These are phyloP conservation scores for Candida mattraensis DNA, from an alignment of 805 yeast species.

Conservation along the genomic window DNA sequence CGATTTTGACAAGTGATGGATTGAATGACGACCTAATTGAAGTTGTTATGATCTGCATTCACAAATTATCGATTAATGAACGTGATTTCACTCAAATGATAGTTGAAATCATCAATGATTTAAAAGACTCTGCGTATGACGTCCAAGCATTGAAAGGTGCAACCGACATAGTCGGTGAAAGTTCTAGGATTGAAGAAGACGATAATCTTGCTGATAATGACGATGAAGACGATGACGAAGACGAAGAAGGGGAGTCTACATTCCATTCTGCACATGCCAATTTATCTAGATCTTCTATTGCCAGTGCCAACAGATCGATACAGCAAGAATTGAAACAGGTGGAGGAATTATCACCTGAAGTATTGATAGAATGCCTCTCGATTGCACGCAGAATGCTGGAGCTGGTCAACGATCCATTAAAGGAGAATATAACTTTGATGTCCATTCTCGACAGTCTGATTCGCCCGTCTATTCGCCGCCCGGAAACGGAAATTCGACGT, in stretches of 20 bases:
- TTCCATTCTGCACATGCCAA: conserved; percentile 33
- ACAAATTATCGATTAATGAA: conserved; percentile 72
- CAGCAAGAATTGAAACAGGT: conserved; percentile 38
- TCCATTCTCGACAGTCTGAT: conserved; percentile 76
- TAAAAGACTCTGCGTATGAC: conserved; percentile 63
- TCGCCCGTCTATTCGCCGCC: conserved; percentile 70
- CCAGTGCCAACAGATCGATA: conserved; percentile 33
- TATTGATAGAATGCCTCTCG: conserved; percentile 60
- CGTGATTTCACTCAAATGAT: conserved; percentile 82
- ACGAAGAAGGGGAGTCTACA: conserved; percentile 19
- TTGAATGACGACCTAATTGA: conserved; percentile 54
- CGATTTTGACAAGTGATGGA: conserved; percentile 56
- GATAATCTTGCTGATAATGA: conserved; percentile 19
- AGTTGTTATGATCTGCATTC: conserved; percentile 62
- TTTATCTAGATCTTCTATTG: conserved; percentile 32
- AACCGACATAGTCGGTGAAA: conserved; percentile 29
- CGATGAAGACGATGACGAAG: conserved; percentile 27
- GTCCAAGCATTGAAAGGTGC: conserved; percentile 17
- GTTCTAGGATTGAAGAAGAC: conserved; percentile 26
- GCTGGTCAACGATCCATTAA: conserved; percentile 61
- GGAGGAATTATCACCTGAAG: conserved; percentile 43
- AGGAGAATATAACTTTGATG: conserved; percentile 61
- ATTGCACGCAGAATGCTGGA: conserved; percentile 71
- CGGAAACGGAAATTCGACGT: conserved; percentile 52
- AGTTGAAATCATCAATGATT: conserved; percentile 82